These are phyloP conservation scores for Urtica urens DNA, from an alignment of 306 rosid genomes.

Conservation along the genomic window DNA sequence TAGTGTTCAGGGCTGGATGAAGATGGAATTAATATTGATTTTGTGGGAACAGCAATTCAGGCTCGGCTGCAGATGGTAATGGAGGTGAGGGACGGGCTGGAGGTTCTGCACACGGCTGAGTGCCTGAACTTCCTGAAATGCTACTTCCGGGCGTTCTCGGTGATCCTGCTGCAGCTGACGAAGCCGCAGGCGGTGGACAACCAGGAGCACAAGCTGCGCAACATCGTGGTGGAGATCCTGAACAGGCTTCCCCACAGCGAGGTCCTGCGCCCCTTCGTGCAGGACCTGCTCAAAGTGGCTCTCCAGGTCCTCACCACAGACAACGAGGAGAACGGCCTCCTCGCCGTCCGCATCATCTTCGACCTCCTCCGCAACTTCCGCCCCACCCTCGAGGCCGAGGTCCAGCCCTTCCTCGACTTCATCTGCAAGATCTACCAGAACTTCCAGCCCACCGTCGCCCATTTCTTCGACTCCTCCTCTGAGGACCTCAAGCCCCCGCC, in stretches of 20 bases:
- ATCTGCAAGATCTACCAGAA: slow-evolving; percentile 90
- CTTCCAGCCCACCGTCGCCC: slow-evolving; percentile 67
- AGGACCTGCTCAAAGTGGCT: slow-evolving; percentile 91
- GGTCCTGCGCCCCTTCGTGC: slow-evolving; percentile 93
- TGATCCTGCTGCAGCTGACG: slow-evolving; percentile 57
- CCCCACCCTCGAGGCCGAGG: slow-evolving; percentile 78
- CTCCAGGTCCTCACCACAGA: slow-evolving; percentile 90
- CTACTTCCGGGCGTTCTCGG: slow-evolving; percentile 72
- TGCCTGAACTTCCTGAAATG: slow-evolving; percentile 88
- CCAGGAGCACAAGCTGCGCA: slow-evolving; percentile 83
- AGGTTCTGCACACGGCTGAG: slow-evolving; percentile 95
- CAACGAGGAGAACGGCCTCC: slow-evolving; percentile 87
- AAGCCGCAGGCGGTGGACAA: slow-evolving; percentile 79
- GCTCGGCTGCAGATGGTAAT: slow-evolving; percentile 81
- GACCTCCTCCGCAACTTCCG: slow-evolving; percentile 93
- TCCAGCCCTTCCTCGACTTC: slow-evolving; percentile 89
- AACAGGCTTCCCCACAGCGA: slow-evolving; percentile 96
- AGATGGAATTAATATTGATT: too few relatives aligned
- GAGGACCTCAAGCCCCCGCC: slow-evolving; percentile 61
- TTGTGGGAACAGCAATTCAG: slow-evolving; percentile 48
- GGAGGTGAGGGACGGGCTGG: slow-evolving; percentile 98
- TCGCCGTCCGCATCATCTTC: slow-evolving; percentile 81
- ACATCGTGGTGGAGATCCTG: slow-evolving; percentile 84
- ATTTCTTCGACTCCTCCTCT: slow-evolving; percentile 66
- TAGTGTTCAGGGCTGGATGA: too few relatives aligned